Base-by-base conservation (phyloP, 1,284 basidiomycete species). In the Ceratobasidium sp. region DNA sequence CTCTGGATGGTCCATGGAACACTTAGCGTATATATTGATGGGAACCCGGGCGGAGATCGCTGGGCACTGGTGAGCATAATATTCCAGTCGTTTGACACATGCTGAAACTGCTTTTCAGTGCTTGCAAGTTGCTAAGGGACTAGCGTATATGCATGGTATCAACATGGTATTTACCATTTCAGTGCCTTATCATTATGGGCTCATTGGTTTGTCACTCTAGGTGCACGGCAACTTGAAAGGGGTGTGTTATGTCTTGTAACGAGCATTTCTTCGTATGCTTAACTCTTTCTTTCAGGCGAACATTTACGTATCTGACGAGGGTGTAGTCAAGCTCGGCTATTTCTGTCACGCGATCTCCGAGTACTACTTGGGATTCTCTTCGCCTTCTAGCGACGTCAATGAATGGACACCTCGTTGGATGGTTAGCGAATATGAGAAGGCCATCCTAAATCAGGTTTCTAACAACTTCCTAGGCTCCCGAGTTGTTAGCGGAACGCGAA, bases 401-500 rank as follows among this genome's bases (percentile, higher is more conserved):
- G 64, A 50, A 13, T 49, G 64, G 2, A 69, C 64, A 0, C n/a
- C 35, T 32, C 64, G 64, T 28, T 69, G 64, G 64, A 69, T 69
- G 64, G 64, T 57, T 21, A 30, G 64, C n/a, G 38, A 30, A 1
- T 50, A 18, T 23, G 26, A 28, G 8, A 21, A 18, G 2, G 23
- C 14, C 23, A 21, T 11, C 16, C 28, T 16, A 14, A 16, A 13
- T 5, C 2, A 2, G 41, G 9, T 26, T 11, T 32, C 1, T 16
- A 16, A 21, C 23, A 32, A 21, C 5, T 1, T 11, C 32, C 7
- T 16, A 69, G 64, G 64, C 64, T n/a, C 64, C 64, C 8, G 64
- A 69, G 14, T 26, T 69, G 1, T 30, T 69, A 5, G 43, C 8
- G 16, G 38, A 35, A 41, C 50, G 44, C 14, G 64, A 55, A n/a